phyloP scores from a whole-genome alignment of 768 basidiomycete species.

The Tulasnella sp. region DNA sequence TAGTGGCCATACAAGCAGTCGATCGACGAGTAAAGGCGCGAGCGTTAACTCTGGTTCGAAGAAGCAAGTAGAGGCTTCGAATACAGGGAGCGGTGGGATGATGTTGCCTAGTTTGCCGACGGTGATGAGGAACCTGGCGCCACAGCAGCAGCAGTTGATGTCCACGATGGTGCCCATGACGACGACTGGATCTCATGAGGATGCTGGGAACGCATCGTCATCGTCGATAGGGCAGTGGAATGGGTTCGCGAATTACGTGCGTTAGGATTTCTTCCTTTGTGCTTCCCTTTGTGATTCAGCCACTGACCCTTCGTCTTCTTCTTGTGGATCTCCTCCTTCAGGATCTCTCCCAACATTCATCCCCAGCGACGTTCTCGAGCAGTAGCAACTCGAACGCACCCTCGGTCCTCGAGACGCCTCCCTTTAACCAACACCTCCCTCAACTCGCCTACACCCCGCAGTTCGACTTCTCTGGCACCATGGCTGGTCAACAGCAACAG shows the following conservation, averaged over 20 bases:
- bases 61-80: too few relatives aligned
- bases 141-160: background rate
- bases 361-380: slow-evolving; percentile 12
- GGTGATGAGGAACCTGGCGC: background rate
- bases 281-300: background rate
- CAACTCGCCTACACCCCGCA: slow-evolving; percentile 6
- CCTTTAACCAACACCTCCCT: slow-evolving; percentile 1
- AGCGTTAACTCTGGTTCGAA: too few relatives aligned
- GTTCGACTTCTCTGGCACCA: background rate
- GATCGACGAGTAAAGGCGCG: background rate
- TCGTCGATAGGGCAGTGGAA: background rate
- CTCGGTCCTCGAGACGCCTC: slow-evolving; percentile 12
- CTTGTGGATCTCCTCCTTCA: background rate
- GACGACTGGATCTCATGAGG: background rate
- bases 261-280: background rate
- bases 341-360: slow-evolving; percentile 8
- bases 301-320: too few relatives aligned
- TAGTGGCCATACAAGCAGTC: background rate
- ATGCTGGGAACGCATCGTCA: background rate
- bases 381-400: background rate
- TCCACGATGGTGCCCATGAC: slow-evolving; percentile 7
- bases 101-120: slow-evolving; percentile 10
- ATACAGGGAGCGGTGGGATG: background rate
- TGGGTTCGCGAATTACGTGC: slow-evolving; percentile 4
- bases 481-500: slow-evolving; percentile 4